Evolutionary conservation across 257 asterid species (phyloP).

Genomic region (Handroanthus guayacan): DNA sequence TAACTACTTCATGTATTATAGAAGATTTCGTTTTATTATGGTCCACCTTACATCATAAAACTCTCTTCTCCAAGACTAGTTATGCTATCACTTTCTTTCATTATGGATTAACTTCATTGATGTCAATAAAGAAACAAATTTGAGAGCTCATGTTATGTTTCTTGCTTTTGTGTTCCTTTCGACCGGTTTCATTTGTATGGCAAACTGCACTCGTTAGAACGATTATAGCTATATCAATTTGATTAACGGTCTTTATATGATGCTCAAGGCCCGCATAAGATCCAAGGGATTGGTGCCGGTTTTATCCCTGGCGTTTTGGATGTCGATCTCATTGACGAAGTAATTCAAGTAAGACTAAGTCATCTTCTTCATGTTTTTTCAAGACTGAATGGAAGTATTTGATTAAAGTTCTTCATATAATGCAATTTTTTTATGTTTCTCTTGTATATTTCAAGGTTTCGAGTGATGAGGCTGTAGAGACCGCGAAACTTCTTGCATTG

Average conservation of each 20-base stretch:
- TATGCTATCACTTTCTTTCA: not conserved
- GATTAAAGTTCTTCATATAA: too few relatives aligned
- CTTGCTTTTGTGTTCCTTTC: not conserved
- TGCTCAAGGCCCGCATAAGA: constrained; percentile 88
- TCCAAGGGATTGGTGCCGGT: constrained; percentile 99
- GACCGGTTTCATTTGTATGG: not conserved
- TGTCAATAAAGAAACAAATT: constrained; percentile 2
- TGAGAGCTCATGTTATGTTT: not conserved
- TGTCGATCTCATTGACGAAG: constrained; percentile 79
- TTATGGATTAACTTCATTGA: not conserved
- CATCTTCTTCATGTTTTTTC: not conserved
- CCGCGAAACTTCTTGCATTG: constrained; percentile 86
- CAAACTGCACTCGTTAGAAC: not conserved
- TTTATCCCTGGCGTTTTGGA: constrained; percentile 88
- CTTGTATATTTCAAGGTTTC: constrained; percentile 59
- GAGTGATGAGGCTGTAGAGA: constrained; percentile 91
- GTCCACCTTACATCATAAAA: too few relatives aligned
- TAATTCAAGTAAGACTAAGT: constrained; percentile 71
- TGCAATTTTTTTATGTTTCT: not conserved
- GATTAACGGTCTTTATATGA: constrained; percentile 29
- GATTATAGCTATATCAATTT: constrained; percentile 4
- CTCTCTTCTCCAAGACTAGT: not conserved
- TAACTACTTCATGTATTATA: too few relatives aligned
- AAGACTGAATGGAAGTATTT: too few relatives aligned
- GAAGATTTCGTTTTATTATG: too few relatives aligned